Evolutionary conservation across 495 filamentous ascomycete species (phyloP).

Genomic region (Opeltia flavorubescens): DNA sequence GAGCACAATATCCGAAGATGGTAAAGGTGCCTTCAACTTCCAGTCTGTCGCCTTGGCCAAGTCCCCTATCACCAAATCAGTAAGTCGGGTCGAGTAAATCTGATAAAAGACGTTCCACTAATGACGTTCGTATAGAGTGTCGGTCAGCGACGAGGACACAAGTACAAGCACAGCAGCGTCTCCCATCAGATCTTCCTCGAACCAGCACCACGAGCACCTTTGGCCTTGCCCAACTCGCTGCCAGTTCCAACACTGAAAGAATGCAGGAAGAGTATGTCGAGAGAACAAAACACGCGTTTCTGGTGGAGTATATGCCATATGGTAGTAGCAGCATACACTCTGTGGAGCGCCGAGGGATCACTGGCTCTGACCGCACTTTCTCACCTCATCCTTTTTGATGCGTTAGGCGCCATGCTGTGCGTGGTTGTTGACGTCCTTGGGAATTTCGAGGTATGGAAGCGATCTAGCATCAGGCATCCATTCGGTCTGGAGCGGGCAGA

Average conservation of each 20-base stretch:
- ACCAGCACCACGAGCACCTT: slow-evolving; percentile 73
- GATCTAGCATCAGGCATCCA: slow-evolving; percentile 81
- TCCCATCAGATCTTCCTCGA: slow-evolving; percentile 95
- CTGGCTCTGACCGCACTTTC: slow-evolving; percentile 85
- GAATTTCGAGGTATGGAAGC: slow-evolving; percentile 96
- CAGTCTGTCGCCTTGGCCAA: slow-evolving; percentile 68
- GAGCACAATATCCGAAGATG: slow-evolving; percentile 27
- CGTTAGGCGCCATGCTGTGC: slow-evolving; percentile 81
- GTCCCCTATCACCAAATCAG: slow-evolving; percentile 63
- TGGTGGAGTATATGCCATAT: slow-evolving; percentile 87
- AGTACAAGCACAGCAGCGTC: slow-evolving; percentile 94
- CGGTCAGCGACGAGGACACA: slow-evolving; percentile 86
- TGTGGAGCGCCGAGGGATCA: slow-evolving; percentile 75
- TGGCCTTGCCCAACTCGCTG: slow-evolving; percentile 81
- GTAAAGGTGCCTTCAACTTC: slow-evolving; percentile 76
- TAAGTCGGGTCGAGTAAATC: slow-evolving; percentile 26
- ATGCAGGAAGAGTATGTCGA: slow-evolving; percentile 71
- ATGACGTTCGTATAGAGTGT: slow-evolving; percentile 40
- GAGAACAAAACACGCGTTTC: slow-evolving; percentile 65
- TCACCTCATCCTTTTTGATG: slow-evolving; percentile 88
- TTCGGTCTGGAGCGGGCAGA: slow-evolving; percentile 88
- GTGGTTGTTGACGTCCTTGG: slow-evolving; percentile 81
- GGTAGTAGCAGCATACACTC: slow-evolving; percentile 62
- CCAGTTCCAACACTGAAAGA: slow-evolving; percentile 86
- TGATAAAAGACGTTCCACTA: background rate